Evolutionary conservation across 83 land plant species (phyloP).

Genomic region (Diphasiastrum complanatum): DNA sequence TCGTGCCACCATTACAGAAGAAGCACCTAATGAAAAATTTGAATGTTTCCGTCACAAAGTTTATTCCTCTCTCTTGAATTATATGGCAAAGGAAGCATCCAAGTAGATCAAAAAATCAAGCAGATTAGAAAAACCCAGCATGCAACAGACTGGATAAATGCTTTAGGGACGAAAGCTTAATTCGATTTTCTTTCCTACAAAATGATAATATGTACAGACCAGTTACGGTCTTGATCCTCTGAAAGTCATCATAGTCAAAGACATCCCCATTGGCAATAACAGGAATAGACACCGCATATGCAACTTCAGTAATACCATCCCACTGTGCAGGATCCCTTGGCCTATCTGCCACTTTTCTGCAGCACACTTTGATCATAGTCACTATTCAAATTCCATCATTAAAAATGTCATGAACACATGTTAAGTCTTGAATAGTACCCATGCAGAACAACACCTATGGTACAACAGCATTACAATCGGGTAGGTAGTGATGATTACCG

Average conservation of each 20-base stretch:
- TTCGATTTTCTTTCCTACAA: not conserved
- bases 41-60: not conserved
- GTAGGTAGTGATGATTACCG: too few relatives aligned
- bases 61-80: too few relatives aligned
- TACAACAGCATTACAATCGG: too few relatives aligned
- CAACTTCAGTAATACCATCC: slow-evolving; percentile 76
- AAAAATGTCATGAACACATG: too few relatives aligned
- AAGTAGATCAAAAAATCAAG: not conserved
- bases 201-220: slow-evolving; percentile 33
- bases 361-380: too few relatives aligned
- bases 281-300: slow-evolving; percentile 71
- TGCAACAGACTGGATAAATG: too few relatives aligned
- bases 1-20: slow-evolving; percentile 82
- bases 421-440: too few relatives aligned
- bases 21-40: slow-evolving; percentile 41
- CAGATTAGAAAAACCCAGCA: not conserved
- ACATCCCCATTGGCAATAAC: slow-evolving; percentile 96
- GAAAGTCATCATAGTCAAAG: slow-evolving; percentile 69
- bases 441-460: too few relatives aligned
- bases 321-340: slow-evolving; percentile 89
- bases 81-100: too few relatives aligned
- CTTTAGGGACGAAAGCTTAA: not conserved
- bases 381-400: too few relatives aligned
- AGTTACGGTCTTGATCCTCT: slow-evolving; percentile 58
- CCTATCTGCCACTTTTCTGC: slow-evolving; percentile 74